Base-by-base conservation (phyloP, 2,329 filamentous ascomycete genomes). In the Dendryphion nanum region DNA sequence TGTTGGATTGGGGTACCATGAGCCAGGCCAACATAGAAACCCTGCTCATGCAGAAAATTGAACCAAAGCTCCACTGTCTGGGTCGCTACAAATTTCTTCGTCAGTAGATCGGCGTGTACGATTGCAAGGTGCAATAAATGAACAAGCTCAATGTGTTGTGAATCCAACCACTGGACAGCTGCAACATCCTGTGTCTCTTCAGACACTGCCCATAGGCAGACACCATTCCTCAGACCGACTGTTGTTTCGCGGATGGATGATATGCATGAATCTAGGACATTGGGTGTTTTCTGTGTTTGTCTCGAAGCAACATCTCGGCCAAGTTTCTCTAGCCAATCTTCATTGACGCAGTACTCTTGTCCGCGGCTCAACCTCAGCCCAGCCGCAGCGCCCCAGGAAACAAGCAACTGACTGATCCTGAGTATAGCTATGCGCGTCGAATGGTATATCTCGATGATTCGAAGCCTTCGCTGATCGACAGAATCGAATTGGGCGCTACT, bases 81-180 rank as follows among this genome's bases (percentile, higher is more conserved):
- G 33, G 55, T 43, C 21, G 56, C 44, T 30, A 63, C 37, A 31
- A 61, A 66, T 37, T 49, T 59, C 23, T 58, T 49, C 12, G 43
- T 45, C 5, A 51, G 74, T 32, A 77, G 68, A 46, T 86, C 82
- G 21, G 89, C 67, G 15, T 86, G 73, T 48, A 88, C 76, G 51
- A 90, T 86, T 17, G 89, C 69, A 13, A 89, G 73, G 33, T 88
- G 83, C 64, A 93, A 72, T 28, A 83, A 76, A 57, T 93, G 85
- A 26, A 85, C 72, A 30, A 85, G 76, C 62, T 95, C 88, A 12
- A 81, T 79, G 16, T 89, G 69, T 18, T 82, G 69, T 4, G 76
- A 81, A 38, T 75, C 74, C 17, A 77, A 66, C 81, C 84, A 91
- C 35, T 77, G 72, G 23, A 78, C 75, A 17, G 81, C 79, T 1